phyloP scores from a whole-genome alignment of 192 early-diverging fungal genomes.

The Umbelopsis sp. region DNA sequence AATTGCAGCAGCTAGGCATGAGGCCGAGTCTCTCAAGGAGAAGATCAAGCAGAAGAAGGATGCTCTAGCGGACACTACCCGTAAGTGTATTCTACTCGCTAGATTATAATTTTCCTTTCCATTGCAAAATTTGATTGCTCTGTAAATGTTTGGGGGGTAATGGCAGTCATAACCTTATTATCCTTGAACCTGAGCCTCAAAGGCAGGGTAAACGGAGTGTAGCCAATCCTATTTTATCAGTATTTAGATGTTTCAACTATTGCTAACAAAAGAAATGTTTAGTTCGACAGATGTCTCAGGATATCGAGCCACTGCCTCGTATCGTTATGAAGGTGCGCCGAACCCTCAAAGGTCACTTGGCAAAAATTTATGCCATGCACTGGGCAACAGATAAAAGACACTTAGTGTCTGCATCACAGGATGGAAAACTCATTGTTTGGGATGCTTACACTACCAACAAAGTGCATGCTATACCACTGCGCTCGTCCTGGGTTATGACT shows the following conservation, averaged over 20 bases:
- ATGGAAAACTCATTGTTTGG: slow-evolving; percentile 99
- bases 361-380: slow-evolving; percentile 92
- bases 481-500: slow-evolving; percentile 99
- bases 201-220: background rate
- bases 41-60: slow-evolving; percentile 93
- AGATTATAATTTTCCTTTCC: no score
- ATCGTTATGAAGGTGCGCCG: slow-evolving; percentile 92
- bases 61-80: slow-evolving; percentile 92
- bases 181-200: background rate
- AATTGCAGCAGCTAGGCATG: slow-evolving; percentile 87
- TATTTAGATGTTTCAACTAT: background rate
- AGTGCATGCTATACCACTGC: slow-evolving; percentile 95
- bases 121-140: no score
- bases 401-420: slow-evolving; percentile 97
- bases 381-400: slow-evolving; percentile 82
- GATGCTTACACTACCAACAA: slow-evolving; percentile 99
- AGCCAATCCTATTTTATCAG: background rate
- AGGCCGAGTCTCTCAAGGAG: slow-evolving; percentile 96
- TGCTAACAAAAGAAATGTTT: background rate
- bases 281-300: slow-evolving; percentile 45
- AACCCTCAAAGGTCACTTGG: slow-evolving; percentile 97
- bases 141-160: no score
- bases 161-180: background rate
- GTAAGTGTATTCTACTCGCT: slow-evolving; percentile 54
- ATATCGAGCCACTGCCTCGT: slow-evolving; percentile 85